Conservation (phyloP, 2,329 filamentous ascomycete species). For the Venturia carpophila region DNA sequence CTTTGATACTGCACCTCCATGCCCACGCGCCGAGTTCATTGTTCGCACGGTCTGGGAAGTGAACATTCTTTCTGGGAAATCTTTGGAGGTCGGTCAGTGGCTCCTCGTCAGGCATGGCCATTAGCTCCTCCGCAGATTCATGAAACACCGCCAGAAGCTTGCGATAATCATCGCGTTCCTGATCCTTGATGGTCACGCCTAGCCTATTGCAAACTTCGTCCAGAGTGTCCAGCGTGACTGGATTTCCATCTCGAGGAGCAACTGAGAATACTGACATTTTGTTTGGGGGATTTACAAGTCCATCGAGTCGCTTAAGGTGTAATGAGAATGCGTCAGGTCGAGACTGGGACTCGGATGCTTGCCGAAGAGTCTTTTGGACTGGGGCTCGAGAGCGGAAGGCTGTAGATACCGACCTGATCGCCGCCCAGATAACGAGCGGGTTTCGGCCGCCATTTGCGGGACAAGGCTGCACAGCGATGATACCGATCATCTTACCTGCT, state of each 20-base stretch:
- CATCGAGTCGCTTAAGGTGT: neutral
- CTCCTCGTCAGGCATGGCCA: conserved; percentile 32
- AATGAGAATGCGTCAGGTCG: neutral
- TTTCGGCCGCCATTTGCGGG: neutral
- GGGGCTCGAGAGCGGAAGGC: neutral
- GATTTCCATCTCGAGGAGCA: conserved; percentile 27
- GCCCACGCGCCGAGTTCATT: conserved; percentile 39
- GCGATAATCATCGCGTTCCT: conserved; percentile 34
- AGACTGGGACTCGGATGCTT: neutral
- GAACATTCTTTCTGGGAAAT: conserved; percentile 31
- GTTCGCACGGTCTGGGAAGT: conserved; percentile 28
- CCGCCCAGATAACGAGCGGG: conserved; percentile 1
- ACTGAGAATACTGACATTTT: conserved; percentile 35
- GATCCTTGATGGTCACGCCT: conserved; percentile 29
- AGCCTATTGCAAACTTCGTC: conserved; percentile 29
- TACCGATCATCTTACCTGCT: neutral
- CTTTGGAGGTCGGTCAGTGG: conserved; percentile 28
- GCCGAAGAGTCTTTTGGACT: neutral
- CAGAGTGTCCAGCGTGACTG: conserved; percentile 29
- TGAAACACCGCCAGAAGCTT: conserved; percentile 34
- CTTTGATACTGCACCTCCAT: conserved; percentile 34
- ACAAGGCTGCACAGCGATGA: conserved; percentile 1
- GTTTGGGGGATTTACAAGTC: neutral
- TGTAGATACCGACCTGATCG: neutral
- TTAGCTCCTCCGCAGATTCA: conserved; percentile 32